Evolutionary conservation across 345 rosid species (phyloP).

Genomic region (Barbarea vulgaris): DNA sequence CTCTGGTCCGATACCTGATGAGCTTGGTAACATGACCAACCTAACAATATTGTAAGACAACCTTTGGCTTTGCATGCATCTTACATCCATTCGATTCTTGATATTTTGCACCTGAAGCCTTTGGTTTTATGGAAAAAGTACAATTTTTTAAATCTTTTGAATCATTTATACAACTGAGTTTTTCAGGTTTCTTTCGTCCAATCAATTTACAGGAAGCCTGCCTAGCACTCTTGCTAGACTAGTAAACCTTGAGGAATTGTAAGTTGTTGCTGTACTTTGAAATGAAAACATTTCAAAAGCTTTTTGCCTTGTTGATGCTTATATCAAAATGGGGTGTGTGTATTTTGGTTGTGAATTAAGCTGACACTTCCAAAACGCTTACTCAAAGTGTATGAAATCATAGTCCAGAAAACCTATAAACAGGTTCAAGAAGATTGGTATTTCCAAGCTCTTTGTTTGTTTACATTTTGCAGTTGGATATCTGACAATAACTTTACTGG

Average conservation of each 20-base stretch:
- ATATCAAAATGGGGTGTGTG: no score
- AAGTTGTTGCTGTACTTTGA: background rate
- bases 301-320: background rate
- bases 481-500: constrained; percentile 73
- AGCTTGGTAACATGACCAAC: constrained; percentile 53
- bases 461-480: constrained; percentile 55
- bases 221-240: constrained; percentile 43
- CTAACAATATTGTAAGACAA: constrained; percentile 46
- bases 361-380: background rate
- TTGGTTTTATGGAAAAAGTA: background rate
- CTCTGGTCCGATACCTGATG: constrained; percentile 51
- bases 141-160: background rate
- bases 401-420: background rate
- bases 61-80: background rate
- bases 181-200: constrained; percentile 47
- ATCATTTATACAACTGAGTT: background rate
- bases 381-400: background rate
- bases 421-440: background rate
- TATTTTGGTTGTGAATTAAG: background rate
- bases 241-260: constrained; percentile 32
- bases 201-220: constrained; percentile 44
- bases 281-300: background rate
- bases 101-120: background rate
- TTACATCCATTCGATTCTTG: background rate
- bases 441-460: background rate